Percentiles rank a stretch among this genome's conserved stretches.
Conservation (phyloP, 1,284 basidiomycete genomes). For the Cutaneotrichosporon sp. region DNA sequence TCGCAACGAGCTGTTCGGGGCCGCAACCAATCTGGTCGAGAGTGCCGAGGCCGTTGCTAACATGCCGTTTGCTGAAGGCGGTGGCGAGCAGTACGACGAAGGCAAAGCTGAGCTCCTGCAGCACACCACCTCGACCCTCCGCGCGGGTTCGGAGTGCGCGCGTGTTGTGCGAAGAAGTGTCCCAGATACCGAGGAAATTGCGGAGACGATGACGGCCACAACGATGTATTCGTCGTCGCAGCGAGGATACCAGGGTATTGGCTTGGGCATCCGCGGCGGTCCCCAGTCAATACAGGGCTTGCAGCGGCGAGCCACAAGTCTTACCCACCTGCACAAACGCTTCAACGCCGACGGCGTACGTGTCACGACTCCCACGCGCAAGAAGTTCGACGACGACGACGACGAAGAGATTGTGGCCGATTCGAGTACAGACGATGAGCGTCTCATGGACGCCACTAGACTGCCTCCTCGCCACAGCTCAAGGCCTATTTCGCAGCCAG, state of each 20-base stretch:
- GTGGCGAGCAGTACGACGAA: constrained; percentile 66
- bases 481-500: constrained; percentile 12
- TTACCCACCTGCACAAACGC: constrained; percentile 39
- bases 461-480: constrained; percentile 4
- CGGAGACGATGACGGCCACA: neutral
- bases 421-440: constrained; percentile 37
- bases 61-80: constrained; percentile 51
- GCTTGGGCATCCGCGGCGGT: constrained; percentile 12
- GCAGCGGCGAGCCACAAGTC: constrained; percentile 50
- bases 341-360: constrained; percentile 32
- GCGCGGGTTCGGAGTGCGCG: constrained; percentile 83
- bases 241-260: constrained; percentile 12
- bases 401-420: constrained; percentile 36
- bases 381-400: constrained; percentile 9
- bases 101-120: constrained; percentile 67
- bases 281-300: constrained; percentile 51
- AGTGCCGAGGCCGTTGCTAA: constrained; percentile 64
- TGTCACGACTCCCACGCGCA: neutral
- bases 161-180: constrained; percentile 73
- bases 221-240: neutral
- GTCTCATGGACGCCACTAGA: neutral
- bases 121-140: constrained; percentile 78
- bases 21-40: constrained; percentile 81
- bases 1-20: constrained; percentile 76
- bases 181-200: constrained; percentile 33